phyloP scores from a whole-genome alignment of 768 basidiomycete genomes.

The Boletus reticuloceps region DNA sequence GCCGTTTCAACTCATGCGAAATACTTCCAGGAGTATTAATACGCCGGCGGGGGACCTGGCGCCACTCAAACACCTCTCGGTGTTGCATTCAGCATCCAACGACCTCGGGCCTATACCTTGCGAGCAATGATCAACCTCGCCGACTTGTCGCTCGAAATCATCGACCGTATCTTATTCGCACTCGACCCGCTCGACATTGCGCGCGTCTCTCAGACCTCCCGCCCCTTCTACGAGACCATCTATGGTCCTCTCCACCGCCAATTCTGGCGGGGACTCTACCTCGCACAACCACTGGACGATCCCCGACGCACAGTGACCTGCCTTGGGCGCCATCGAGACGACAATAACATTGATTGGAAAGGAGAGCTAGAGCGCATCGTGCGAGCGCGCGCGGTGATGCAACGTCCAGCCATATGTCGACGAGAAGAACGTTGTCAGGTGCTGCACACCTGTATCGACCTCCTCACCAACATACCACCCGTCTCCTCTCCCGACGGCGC shows the following conservation, averaged over 20 bases:
- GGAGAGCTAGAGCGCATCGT: constrained; percentile 50
- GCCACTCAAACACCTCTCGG: neutral
- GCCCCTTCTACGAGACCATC: constrained; percentile 39
- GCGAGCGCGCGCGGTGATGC: constrained; percentile 51
- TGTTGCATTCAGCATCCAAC: neutral
- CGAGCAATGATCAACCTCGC: constrained; percentile 22
- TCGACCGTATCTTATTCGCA: constrained; percentile 55
- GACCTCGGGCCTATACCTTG: neutral
- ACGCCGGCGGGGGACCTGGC: neutral
- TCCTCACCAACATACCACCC: constrained; percentile 44
- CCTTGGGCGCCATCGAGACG: constrained; percentile 23
- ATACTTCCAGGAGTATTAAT: constrained; percentile 8
- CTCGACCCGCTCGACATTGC: constrained; percentile 64
- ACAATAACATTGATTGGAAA: constrained; percentile 47
- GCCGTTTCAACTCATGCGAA: constrained; percentile 14
- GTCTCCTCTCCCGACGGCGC: constrained; percentile 24
- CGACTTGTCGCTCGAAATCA: constrained; percentile 55
- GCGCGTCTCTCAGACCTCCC: constrained; percentile 49
- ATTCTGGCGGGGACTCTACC: constrained; percentile 67
- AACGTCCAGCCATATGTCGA: constrained; percentile 32
- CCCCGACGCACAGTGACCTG: constrained; percentile 48
- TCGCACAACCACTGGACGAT: constrained; percentile 62
- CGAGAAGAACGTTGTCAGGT: constrained; percentile 43
- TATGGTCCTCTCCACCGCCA: constrained; percentile 41
- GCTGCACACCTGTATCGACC: constrained; percentile 49